Percentiles rank a stretch among this genome's conserved stretches.
Conservation (phyloP, 2,329 filamentous ascomycete genomes). For the Hymenoscyphus scutula region DNA sequence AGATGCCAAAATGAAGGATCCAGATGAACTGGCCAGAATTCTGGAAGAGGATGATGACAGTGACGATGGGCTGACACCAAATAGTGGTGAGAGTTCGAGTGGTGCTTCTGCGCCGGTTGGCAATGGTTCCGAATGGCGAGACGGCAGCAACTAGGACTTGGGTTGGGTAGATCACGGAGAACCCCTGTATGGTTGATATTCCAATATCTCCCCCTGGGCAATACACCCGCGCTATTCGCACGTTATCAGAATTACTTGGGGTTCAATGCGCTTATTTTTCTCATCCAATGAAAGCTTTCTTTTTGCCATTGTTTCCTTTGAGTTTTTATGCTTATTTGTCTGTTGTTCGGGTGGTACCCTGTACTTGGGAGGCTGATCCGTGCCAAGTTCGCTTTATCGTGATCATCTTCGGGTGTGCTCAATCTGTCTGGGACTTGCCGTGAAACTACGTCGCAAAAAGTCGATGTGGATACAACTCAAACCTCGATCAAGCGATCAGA, state of each 20-base stretch:
- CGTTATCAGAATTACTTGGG: background rate
- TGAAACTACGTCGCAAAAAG: too few species aligned
- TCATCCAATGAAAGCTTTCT: background rate
- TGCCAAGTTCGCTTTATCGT: too few species aligned
- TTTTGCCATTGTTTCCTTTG: background rate
- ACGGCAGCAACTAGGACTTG: constrained; percentile 17
- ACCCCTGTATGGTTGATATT: background rate
- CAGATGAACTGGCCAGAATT: constrained; percentile 60
- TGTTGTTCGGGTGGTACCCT: background rate
- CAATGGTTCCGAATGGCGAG: constrained; percentile 32
- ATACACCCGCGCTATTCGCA: background rate
- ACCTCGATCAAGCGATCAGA: too few species aligned
- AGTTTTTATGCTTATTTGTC: background rate
- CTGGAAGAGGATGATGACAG: constrained; percentile 53
- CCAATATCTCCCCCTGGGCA: background rate
- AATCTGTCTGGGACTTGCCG: too few species aligned
- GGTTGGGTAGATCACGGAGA: background rate
- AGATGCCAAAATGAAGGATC: constrained; percentile 65
- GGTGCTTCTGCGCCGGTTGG: constrained; percentile 22
- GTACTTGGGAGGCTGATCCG: too few species aligned
- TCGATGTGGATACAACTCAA: too few species aligned
- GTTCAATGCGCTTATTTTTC: background rate
- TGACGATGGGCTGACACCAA: constrained; percentile 24
- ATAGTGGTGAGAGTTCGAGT: constrained; percentile 3
- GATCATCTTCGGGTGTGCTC: too few species aligned